Evolutionary conservation across 2,329 filamentous ascomycete species (phyloP).

Genomic region (Phyllosticta citriasiana): DNA sequence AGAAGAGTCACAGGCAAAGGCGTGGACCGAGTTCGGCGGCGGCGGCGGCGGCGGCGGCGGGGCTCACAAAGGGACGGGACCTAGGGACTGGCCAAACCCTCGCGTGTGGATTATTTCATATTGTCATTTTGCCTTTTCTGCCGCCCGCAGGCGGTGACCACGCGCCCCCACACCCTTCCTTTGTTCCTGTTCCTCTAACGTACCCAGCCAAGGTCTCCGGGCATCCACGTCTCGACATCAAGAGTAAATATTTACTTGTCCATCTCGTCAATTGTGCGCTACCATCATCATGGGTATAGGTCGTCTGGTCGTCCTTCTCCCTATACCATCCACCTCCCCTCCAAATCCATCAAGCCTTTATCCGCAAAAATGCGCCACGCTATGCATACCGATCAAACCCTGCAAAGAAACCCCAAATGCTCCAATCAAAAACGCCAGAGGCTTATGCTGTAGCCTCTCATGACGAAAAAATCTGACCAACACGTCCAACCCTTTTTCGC

Average conservation of each 20-base stretch:
- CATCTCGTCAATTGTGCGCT: not conserved
- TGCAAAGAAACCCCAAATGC: not conserved
- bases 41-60: not conserved
- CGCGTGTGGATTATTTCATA: not conserved
- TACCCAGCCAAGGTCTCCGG: not conserved
- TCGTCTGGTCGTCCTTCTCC: not conserved
- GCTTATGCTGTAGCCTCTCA: not conserved
- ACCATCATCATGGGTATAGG: not conserved
- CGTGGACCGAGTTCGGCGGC: conserved; percentile 1
- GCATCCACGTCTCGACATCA: too few relatives aligned
- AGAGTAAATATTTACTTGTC: not conserved
- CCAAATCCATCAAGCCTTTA: not conserved
- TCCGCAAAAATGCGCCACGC: not conserved
- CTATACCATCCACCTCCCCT: not conserved
- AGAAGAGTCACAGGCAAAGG: conserved; percentile 6
- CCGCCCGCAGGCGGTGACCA: not conserved
- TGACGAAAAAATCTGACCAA: not conserved
- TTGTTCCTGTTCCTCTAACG: not conserved
- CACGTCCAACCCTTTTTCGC: not conserved
- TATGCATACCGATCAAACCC: not conserved
- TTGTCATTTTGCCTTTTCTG: not conserved
- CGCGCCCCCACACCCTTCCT: too few relatives aligned
- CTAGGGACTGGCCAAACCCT: not conserved
- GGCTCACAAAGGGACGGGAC: not conserved
- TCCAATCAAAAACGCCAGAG: not conserved